Percentiles rank a stretch among this genome's conserved stretches.
These are phyloP conservation scores for Ophiocordyceps australis DNA, from an alignment of 2,329 filamentous ascomycete species.

Conservation along the genomic window DNA sequence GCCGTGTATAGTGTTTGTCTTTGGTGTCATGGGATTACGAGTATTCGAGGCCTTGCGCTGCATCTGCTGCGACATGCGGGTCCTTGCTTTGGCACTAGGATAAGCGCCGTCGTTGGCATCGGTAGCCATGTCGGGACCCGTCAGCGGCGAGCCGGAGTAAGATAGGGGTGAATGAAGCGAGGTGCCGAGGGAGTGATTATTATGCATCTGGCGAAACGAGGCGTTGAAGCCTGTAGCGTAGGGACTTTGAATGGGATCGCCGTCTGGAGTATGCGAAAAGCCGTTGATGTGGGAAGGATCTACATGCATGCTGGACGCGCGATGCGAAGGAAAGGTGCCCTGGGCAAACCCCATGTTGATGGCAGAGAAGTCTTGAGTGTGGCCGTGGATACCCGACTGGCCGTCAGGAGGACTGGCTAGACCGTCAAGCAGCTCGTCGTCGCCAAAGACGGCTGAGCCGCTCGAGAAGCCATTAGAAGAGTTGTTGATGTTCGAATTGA, in stretches of 20 bases:
- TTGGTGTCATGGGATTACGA: slow-evolving; percentile 69
- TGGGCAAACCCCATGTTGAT: slow-evolving; percentile 41
- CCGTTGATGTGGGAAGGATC: slow-evolving; percentile 56
- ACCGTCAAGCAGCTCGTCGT: slow-evolving; percentile 74
- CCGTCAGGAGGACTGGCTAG: slow-evolving; percentile 37
- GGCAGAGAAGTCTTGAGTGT: slow-evolving; percentile 35
- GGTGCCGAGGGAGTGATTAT: slow-evolving; percentile 34
- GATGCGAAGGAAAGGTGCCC: slow-evolving; percentile 33
- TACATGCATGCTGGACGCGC: slow-evolving; percentile 37
- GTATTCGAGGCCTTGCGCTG: slow-evolving; percentile 58
- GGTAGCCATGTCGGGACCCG: slow-evolving; percentile 28
- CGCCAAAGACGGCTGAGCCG: slow-evolving; percentile 62
- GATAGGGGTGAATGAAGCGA: slow-evolving; percentile 24
- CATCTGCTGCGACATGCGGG: slow-evolving; percentile 42
- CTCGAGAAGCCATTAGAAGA: slow-evolving; percentile 56
- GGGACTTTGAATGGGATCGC: slow-evolving; percentile 80
- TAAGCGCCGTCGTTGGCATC: slow-evolving; percentile 34
- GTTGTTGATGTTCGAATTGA: slow-evolving; percentile 38
- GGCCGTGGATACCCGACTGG: slow-evolving; percentile 30
- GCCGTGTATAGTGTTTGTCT: slow-evolving; percentile 58
- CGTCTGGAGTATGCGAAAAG: slow-evolving; percentile 84
- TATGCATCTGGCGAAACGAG: slow-evolving; percentile 55
- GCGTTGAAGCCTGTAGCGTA: slow-evolving; percentile 68
- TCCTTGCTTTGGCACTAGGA: slow-evolving; percentile 41
- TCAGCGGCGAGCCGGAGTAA: slow-evolving; percentile 19